These are phyloP conservation scores for Cokeromyces recurvatus DNA, from an alignment of 371 early-diverging fungal species.

Conservation along the genomic window DNA sequence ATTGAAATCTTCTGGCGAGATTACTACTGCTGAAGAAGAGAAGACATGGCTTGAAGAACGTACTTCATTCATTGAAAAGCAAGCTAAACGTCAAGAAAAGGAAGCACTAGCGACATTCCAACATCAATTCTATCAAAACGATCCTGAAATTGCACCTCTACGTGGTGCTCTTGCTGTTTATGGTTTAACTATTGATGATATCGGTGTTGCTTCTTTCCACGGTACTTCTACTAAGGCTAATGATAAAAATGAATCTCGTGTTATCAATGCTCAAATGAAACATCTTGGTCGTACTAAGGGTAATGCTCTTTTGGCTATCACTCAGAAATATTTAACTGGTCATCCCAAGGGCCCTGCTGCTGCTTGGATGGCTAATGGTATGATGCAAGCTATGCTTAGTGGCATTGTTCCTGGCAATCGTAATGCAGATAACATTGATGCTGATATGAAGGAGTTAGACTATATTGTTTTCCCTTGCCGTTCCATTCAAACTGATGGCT, in stretches of 20 bases:
- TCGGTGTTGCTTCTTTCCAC: slow-evolving; percentile 97
- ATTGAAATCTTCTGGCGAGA: slow-evolving; percentile 59
- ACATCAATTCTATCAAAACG: slow-evolving; percentile 84
- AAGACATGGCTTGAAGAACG: slow-evolving; percentile 68
- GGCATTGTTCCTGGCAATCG: slow-evolving; percentile 95
- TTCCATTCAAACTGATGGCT: slow-evolving; percentile 87
- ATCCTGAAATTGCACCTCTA: slow-evolving; percentile 83
- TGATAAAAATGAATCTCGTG: slow-evolving; percentile 94
- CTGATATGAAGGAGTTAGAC: slow-evolving; percentile 73
- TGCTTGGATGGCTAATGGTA: slow-evolving; percentile 97
- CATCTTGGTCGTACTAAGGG: slow-evolving; percentile 91
- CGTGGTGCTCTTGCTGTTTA: slow-evolving; percentile 90
- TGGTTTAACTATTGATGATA: slow-evolving; percentile 90
- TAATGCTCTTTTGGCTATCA: slow-evolving; percentile 76
- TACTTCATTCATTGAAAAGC: slow-evolving; percentile 79
- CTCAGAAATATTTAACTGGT: slow-evolving; percentile 95
- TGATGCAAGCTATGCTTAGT: slow-evolving; percentile 82
- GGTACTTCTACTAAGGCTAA: slow-evolving; percentile 96
- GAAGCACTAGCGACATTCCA: slow-evolving; percentile 80
- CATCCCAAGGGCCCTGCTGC: slow-evolving; percentile 98
- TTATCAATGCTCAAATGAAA: slow-evolving; percentile 81
- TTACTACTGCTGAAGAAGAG: slow-evolving; percentile 63
- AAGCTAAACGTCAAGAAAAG: slow-evolving; percentile 83
- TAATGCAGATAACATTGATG: slow-evolving; percentile 93
- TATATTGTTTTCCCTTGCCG: slow-evolving; percentile 85